phyloP scores from a whole-genome alignment of 371 early-diverging fungal species.

The Phascolomyces articulosus region DNA sequence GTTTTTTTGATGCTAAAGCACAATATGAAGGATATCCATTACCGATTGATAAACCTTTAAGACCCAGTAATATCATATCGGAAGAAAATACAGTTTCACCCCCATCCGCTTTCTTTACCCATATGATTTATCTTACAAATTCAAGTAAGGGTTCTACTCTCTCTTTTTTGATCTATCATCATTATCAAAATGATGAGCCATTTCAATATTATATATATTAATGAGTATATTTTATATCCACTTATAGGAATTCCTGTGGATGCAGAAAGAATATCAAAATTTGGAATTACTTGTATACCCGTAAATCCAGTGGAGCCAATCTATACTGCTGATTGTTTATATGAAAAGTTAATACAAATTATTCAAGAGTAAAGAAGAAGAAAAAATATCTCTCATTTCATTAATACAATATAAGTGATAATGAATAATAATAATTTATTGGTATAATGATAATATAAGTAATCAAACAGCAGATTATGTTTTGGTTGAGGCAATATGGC shows the following conservation, averaged over 20 bases:
- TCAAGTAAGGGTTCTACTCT: constrained; percentile 28
- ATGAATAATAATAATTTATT: too few species aligned
- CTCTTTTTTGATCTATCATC: too few species aligned
- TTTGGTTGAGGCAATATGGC: not conserved
- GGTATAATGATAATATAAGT: too few species aligned
- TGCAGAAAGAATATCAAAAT: not conserved
- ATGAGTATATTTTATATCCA: too few species aligned
- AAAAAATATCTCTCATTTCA: not conserved
- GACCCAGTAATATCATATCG: not conserved
- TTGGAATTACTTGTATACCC: constrained; percentile 1
- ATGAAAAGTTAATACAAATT: not conserved
- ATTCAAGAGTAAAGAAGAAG: not conserved
- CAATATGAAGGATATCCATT: constrained; percentile 5
- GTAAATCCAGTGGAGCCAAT: not conserved
- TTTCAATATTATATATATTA: too few species aligned
- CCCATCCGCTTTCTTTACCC: constrained; percentile 61
- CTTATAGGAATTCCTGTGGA: not conserved
- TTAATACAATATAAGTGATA: too few species aligned
- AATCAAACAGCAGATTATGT: too few species aligned
- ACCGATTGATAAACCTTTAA: not conserved
- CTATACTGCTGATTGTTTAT: not conserved
- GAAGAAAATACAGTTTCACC: constrained; percentile 24
- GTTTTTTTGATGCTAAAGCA: not conserved
- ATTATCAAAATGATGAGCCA: too few species aligned
- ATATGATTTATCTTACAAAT: constrained; percentile 52